A percentile compares a stretch with the other conserved stretches of the same genome.
Conservation (phyloP, 2,329 filamentous ascomycete genomes). For the Fusarium euwallaceae region DNA sequence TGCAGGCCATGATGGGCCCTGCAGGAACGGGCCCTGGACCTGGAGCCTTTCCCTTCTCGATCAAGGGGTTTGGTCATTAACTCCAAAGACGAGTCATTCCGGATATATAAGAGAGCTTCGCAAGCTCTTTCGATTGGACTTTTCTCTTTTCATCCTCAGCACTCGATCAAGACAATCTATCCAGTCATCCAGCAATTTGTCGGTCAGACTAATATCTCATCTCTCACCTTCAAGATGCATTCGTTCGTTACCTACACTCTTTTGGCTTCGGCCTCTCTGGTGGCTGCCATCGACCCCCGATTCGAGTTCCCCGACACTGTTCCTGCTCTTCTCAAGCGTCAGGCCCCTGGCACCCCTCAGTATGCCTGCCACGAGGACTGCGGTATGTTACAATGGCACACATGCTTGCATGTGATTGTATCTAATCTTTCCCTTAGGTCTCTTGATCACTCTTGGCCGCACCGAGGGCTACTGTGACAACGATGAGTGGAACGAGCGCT, state of each 20-base stretch:
- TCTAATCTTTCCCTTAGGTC: constrained; percentile 10
- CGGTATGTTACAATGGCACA: constrained; percentile 51
- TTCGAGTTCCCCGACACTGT: constrained; percentile 51
- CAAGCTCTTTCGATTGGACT: not conserved
- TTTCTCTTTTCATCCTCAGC: not conserved
- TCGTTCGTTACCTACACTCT: constrained; percentile 33
- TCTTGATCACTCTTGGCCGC: constrained; percentile 52
- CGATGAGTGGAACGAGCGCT: constrained; percentile 55
- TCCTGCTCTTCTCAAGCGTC: constrained; percentile 53
- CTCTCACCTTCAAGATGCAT: constrained; percentile 27
- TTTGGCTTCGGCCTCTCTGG: constrained; percentile 37
- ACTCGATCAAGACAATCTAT: not conserved
- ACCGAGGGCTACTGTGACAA: constrained; percentile 54
- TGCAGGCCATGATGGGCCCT: not conserved
- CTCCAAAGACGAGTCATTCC: not conserved
- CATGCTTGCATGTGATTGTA: not conserved
- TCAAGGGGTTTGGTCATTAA: no score
- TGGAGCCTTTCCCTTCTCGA: constrained; percentile 3
- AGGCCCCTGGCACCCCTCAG: constrained; percentile 58
- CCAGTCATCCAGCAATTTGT: not conserved
- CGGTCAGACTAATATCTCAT: constrained; percentile 2
- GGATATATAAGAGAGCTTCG: constrained; percentile 24
- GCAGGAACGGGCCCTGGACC: not conserved
- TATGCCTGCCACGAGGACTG: constrained; percentile 63
- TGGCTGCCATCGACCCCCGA: constrained; percentile 30